Base-by-base conservation (phyloP, 75 land plant species). In the Cunninghamia lanceolata region DNA sequence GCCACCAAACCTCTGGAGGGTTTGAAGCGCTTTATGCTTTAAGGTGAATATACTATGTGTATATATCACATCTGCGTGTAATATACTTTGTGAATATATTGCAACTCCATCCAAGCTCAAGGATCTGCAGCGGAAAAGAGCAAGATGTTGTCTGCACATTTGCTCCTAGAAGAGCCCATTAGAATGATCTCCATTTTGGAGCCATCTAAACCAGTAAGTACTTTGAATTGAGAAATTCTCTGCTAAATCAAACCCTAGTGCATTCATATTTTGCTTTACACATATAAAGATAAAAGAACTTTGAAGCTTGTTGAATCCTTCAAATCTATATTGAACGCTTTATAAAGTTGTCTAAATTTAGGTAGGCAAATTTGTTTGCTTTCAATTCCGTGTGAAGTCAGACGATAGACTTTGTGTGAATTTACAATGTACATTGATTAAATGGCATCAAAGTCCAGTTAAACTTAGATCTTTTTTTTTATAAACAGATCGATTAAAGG, bases 91-190 rank as follows among this genome's bases (percentile, higher is more conserved):
- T 32, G 74, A 25, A n/a, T 32, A 32, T 70, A 70, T 9, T 2
- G 14, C 74, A 70, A n/a, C 35, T 30, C 10, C 9, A 70, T 70
- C 74, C 34, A 13, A 70, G 74, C 7, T 28, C 34, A n/a, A 70
- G 74, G 35, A 32, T 70, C 74, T 70, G 34, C 74, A 32, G 86
- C 30, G 1, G 56, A 47, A 45, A 35, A 15, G 56, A 30, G 21
- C 21, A 89, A 42, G 74, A 91, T 91, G 92, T 89, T 87, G 91
- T 84, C 91, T 16, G 30, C 91, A 75, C 93, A 91, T 53, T 75
- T 91, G 78, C 81, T 91, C 39, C 84, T 91, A 40, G 93, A 91
- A 88, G 93, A 91, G 88, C 93, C 93, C 53, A 91, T 91, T 88
- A 89, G 93, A 71, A 92, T 91, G 86, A 89, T 89, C 42, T 91